Evolutionary conservation across 2,329 filamentous ascomycete genomes (phyloP), one percentile per base, ranked within the genome.

Genomic region (Paraconiothyrium sp.): DNA sequence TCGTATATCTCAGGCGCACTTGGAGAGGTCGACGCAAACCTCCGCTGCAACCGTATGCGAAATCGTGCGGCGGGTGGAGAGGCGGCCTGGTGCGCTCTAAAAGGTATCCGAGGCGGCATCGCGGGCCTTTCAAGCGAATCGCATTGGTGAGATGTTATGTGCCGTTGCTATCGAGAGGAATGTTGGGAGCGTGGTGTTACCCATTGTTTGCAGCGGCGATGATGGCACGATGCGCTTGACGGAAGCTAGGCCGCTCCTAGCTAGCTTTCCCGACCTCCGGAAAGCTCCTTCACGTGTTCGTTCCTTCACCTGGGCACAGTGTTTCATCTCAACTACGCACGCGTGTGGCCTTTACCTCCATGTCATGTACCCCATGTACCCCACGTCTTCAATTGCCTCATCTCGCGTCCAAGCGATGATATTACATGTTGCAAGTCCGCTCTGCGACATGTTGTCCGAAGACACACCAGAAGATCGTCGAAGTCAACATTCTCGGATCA

Each of bases 1-100:
- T 97, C 93, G 82, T 95, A 97, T 72, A 97, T 89, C 67, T 96
- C 92, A 11, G 89, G 88, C 13, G 69, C 62, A 50, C 66, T 62
- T 65, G 72, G 62, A 43, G 75, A 71, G 65, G 64, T 77, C 50
- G 77, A 77, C 27, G 73, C 75, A 60, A 68, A 76, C 62, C 72
- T 72, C 61, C 66, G 73, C 32, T 59, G 67, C 11, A 68, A 41
- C 54, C 54, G 67, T 35, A 68, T 34, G 54, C 62, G 69, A 34
- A 69, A 64, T 22, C 60, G 62, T 20, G 65, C 54, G 48, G 63
- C 54, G 43, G 61, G 41, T 24, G 32, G 51, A 54, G 61, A 52
- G 27, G 67, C 64, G 57, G 57, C 56, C 59, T 69, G 65, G 22
- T 66, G 60, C 57, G 61, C 62, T 67, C 63, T 59, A 43, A 71